Evolutionary conservation across 2,329 filamentous ascomycete genomes (phyloP), one percentile per base, ranked within the genome.

Genomic region (Aspergillus ibericus): DNA sequence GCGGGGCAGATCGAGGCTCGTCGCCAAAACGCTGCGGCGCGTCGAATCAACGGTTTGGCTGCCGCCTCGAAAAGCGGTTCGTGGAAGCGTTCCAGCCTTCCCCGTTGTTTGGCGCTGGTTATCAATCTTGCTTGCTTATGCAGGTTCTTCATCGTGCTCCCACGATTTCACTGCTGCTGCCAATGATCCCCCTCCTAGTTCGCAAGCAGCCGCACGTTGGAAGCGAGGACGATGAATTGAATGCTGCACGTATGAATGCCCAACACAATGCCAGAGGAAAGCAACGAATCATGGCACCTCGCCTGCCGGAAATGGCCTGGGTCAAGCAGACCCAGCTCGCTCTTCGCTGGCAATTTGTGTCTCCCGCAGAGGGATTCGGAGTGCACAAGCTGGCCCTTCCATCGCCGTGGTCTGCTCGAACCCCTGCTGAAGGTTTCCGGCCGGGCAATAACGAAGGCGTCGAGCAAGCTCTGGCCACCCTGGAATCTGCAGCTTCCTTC

Each of bases 161-260:
- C 29, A 42, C 42, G 52, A 38, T 35, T 22, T 36, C 44, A 29
- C 50, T 16, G 22, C 53, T 40, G 52, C 22, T 25, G 35, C 29
- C 20, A n/a, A 42, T 42, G n/a, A 22, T 6, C 38, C 20, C 38
- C 20, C n/a, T 36, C 44, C 55, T 56, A 59, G 53, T 42, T 59
- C 44, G 38, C 54, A 54, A 53, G 50, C 44, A 66, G 63, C 65
- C 64, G 65, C 63, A 67, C 61, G 38, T 51, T 54, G 55, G 47
- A 62, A 64, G 66, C 63, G 61, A 62, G 58, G 59, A 57, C 10
- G 32, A 55, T 52, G 35, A 56, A 42, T 27, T 20, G 16, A 36
- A 44, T 29, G 48, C 56, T 50, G 71, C 72, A 75, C 67, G 75
- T 68, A 75, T 75, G 70, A 72, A 70, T 78, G 75, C 75, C 75